Conservation (phyloP, 441 rosid genomes). For the Daphne laureola region DNA sequence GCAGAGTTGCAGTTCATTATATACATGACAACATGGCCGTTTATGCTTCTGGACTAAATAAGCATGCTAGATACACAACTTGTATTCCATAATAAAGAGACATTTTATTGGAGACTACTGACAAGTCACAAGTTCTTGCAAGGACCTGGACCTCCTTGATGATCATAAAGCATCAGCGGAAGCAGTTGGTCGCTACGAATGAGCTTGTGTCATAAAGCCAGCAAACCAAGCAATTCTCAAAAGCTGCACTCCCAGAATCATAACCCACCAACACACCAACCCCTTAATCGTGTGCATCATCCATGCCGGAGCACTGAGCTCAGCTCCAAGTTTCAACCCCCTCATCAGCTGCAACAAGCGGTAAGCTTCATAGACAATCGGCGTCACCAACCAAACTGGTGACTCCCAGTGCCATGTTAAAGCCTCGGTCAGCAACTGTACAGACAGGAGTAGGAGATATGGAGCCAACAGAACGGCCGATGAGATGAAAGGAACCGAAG, state of each 20-base stretch:
- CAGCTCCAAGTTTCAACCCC: conserved; percentile 72
- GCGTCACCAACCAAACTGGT: conserved; percentile 88
- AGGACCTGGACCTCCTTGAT: conserved; percentile 5
- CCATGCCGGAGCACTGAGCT: conserved; percentile 73
- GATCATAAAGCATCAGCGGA: conserved; percentile 18
- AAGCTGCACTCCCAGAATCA: conserved; percentile 80
- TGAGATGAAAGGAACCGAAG: conserved; percentile 56
- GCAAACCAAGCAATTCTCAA: conserved; percentile 98
- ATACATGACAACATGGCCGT: no score
- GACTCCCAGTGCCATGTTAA: conserved; percentile 93
- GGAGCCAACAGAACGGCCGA: conserved; percentile 70
- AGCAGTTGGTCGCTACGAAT: conserved; percentile 17
- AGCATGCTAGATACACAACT: no score
- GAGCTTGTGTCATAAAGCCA: conserved; percentile 49
- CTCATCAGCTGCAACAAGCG: conserved; percentile 78
- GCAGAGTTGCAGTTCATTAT: no score
- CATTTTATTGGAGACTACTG: not conserved
- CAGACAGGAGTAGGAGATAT: conserved; percentile 65
- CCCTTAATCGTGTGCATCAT: conserved; percentile 67
- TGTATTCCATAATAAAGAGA: not conserved
- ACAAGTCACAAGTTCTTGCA: not conserved
- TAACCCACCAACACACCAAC: conserved; percentile 86
- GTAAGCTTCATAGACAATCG: conserved; percentile 78
- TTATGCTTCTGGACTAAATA: no score
- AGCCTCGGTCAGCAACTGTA: conserved; percentile 71